These are phyloP conservation scores for Tolypocladium tropicale DNA, from an alignment of 2,329 filamentous ascomycete species.

Conservation along the genomic window DNA sequence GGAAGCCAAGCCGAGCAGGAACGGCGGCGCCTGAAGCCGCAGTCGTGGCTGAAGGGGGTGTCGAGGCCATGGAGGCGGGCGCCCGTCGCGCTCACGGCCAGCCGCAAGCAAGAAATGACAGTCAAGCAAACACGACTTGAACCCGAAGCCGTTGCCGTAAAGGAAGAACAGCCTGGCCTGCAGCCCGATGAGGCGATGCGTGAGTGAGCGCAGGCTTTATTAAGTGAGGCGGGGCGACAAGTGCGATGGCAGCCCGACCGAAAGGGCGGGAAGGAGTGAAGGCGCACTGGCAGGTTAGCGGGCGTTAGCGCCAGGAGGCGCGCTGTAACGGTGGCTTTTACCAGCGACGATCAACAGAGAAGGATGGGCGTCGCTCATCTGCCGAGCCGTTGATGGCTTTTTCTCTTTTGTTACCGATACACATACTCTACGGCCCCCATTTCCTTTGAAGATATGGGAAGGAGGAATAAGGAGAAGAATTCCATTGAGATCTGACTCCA, in stretches of 20 bases:
- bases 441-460: too few species aligned
- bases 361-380: too few species aligned
- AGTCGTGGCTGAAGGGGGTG: background rate
- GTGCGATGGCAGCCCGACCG: background rate
- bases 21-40: conserved; percentile 12
- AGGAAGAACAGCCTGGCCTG: background rate
- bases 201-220: background rate
- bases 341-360: too few species aligned
- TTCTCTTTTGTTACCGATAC: too few species aligned
- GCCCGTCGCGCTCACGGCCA: background rate
- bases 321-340: too few species aligned
- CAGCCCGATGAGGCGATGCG: background rate
- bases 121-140: background rate
- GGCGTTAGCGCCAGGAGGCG: too few species aligned
- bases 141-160: background rate
- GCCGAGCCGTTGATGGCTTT: too few species aligned
- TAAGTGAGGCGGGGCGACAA: background rate
- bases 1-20: conserved; percentile 79
- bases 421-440: too few species aligned
- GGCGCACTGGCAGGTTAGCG: too few species aligned
- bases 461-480: too few species aligned
- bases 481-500: background rate
- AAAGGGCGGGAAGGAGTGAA: too few species aligned
- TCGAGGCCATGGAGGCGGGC: background rate
- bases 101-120: background rate